These are phyloP conservation scores for Artomyces pyxidatus DNA, from an alignment of 768 basidiomycete species.

Conservation along the genomic window DNA sequence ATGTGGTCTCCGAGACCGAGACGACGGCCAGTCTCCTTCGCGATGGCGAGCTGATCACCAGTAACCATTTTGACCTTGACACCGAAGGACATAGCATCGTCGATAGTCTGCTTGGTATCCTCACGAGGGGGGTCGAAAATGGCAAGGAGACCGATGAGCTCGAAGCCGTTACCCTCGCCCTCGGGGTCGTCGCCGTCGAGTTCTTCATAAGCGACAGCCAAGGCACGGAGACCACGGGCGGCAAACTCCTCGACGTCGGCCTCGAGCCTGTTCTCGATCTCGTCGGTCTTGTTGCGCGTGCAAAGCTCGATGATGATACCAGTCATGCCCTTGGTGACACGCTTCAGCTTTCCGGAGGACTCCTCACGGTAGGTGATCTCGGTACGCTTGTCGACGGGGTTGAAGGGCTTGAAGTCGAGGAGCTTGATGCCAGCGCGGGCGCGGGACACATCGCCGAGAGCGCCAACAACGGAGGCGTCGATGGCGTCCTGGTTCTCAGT, in stretches of 20 bases:
- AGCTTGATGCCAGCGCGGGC: constrained; percentile 93
- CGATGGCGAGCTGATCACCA: constrained; percentile 99
- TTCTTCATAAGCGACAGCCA: constrained; percentile 94
- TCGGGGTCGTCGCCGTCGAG: constrained; percentile 76
- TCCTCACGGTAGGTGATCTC: constrained; percentile 97
- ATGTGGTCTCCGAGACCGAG: constrained; percentile 98
- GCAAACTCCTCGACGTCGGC: constrained; percentile 96
- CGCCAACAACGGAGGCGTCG: constrained; percentile 76
- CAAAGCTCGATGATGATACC: constrained; percentile 97
- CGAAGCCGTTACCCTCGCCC: constrained; percentile 92
- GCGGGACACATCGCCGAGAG: constrained; percentile 59
- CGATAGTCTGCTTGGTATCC: constrained; percentile 98
- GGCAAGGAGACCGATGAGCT: constrained; percentile 92
- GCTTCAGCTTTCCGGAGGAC: constrained; percentile 91
- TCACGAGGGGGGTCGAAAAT: constrained; percentile 98
- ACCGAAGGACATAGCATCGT: constrained; percentile 91
- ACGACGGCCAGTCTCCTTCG: constrained; percentile 98
- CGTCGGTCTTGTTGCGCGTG: constrained; percentile 94
- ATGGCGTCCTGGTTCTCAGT: constrained; percentile 99
- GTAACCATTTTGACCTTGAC: constrained; percentile 99
- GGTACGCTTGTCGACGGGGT: constrained; percentile 98
- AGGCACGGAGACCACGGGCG: constrained; percentile 90
- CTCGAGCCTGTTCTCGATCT: constrained; percentile 86
- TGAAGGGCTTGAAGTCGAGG: constrained; percentile 98
- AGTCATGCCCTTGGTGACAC: constrained; percentile 99